Percentiles rank a stretch among this genome's conserved stretches.
Evolutionary conservation across 768 basidiomycete genomes (phyloP).

Genomic region (Boletus sensibilis): DNA sequence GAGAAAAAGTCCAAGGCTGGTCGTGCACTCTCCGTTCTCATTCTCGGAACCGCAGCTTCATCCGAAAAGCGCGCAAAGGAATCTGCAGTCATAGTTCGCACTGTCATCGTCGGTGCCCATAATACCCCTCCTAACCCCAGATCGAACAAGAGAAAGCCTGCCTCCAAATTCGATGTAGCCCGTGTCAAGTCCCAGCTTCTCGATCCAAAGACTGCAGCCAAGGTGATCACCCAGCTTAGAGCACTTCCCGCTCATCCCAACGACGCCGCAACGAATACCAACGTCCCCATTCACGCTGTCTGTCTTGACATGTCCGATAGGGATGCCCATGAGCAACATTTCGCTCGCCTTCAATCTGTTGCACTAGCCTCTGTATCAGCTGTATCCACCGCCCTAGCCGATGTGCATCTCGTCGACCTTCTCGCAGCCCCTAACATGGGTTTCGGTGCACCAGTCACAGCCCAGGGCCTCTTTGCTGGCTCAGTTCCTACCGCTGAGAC

Average conservation of each 20-base stretch:
- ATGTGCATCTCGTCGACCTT: constrained; percentile 62
- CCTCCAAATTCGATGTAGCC: constrained; percentile 52
- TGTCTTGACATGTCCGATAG: constrained; percentile 64
- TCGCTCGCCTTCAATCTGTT: constrained; percentile 50
- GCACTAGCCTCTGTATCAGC: constrained; percentile 50
- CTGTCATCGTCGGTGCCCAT: constrained; percentile 63
- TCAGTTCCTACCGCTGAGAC: constrained; percentile 75
- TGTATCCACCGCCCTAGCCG: constrained; percentile 50
- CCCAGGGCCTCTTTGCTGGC: constrained; percentile 66
- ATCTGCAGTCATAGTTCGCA: constrained; percentile 61
- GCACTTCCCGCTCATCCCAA: constrained; percentile 43
- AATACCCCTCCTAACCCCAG: constrained; percentile 32
- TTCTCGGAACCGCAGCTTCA: constrained; percentile 31
- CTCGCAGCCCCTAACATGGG: constrained; percentile 63
- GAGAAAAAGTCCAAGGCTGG: constrained; percentile 40
- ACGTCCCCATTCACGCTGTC: constrained; percentile 71
- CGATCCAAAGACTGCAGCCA: constrained; percentile 64
- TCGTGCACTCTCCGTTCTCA: constrained; percentile 32
- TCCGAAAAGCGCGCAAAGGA: constrained; percentile 62
- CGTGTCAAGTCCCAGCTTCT: constrained; percentile 69
- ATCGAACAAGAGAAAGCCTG: constrained; percentile 37
- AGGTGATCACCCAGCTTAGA: constrained; percentile 69
- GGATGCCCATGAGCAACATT: constrained; percentile 61
- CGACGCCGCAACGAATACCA: constrained; percentile 13
- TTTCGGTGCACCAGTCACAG: constrained; percentile 70